Conservation (phyloP, 2,329 filamentous ascomycete species). For the Penicillium sp. region DNA sequence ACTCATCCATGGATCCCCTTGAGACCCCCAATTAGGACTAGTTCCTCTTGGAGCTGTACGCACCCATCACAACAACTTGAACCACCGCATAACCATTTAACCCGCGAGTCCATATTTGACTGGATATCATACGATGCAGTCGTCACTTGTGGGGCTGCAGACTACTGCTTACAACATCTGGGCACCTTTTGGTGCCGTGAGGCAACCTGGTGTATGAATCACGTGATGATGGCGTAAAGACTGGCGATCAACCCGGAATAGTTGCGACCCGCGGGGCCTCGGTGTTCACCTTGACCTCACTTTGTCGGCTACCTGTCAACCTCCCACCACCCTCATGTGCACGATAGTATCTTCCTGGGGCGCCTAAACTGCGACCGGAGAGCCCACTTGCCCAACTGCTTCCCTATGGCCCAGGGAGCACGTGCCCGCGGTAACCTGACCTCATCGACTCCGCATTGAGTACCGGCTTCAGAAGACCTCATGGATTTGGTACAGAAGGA, state of each 20-base stretch:
- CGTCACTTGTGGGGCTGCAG: too few species aligned
- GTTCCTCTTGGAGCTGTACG: neutral
- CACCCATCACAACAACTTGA: too few species aligned
- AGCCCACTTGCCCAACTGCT: neutral
- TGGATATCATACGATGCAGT: too few species aligned
- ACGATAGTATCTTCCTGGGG: neutral
- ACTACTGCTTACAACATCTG: too few species aligned
- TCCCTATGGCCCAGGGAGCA: conserved; percentile 28
- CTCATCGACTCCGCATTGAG: conserved; percentile 29
- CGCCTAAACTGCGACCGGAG: neutral
- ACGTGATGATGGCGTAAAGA: conserved; percentile 22
- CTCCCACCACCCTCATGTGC: neutral
- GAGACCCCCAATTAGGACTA: conserved; percentile 5
- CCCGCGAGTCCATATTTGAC: too few species aligned
- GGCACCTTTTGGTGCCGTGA: too few species aligned
- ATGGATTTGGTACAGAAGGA: conserved; percentile 71
- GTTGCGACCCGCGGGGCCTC: conserved; percentile 2
- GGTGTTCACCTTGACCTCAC: neutral
- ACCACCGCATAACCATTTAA: too few species aligned
- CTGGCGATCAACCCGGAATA: conserved; percentile 20
- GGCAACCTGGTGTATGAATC: too few species aligned
- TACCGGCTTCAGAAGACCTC: conserved; percentile 17
- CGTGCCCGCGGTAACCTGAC: conserved; percentile 29
- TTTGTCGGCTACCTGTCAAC: too few species aligned
- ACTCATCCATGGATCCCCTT: too few species aligned